Evolutionary conservation across 306 rosid species (phyloP).

Genomic region (Chamaecrista fasciculata): DNA sequence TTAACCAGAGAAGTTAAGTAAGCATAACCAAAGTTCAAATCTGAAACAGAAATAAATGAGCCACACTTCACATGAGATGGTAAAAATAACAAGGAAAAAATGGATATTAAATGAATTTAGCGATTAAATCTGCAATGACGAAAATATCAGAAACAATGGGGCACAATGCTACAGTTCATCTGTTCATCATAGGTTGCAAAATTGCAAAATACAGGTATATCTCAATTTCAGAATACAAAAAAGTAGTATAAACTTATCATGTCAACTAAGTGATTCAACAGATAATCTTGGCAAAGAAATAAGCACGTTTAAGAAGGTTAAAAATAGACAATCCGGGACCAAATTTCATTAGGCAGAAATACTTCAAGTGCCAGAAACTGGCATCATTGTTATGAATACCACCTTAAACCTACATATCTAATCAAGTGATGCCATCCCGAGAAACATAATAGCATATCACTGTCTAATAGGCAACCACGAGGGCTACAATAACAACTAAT

Average conservation of each 20-base stretch:
- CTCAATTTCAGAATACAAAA: neutral
- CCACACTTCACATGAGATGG: neutral
- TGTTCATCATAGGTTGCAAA: neutral
- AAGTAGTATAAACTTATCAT: neutral
- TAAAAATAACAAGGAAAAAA: neutral
- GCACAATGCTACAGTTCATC: neutral
- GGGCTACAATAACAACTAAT: conserved; percentile 4
- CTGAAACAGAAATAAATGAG: neutral
- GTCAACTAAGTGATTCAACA: conserved; percentile 13
- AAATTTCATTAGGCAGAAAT: conserved; percentile 14
- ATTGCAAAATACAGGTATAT: neutral
- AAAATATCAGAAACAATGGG: neutral
- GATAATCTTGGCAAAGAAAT: conserved; percentile 14
- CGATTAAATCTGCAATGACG: neutral
- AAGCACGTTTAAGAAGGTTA: neutral
- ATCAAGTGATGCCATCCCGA: conserved; percentile 11
- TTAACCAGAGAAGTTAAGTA: neutral
- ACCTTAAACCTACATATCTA: conserved; percentile 10
- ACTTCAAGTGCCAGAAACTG: conserved; percentile 12
- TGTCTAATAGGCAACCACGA: neutral
- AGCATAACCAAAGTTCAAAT: neutral
- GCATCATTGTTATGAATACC: neutral
- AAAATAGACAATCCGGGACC: conserved; percentile 9
- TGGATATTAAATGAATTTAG: neutral
- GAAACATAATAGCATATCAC: conserved; percentile 4